Conservation (phyloP, 2,329 filamentous ascomycete genomes). For the Chlorencoelia australis region DNA sequence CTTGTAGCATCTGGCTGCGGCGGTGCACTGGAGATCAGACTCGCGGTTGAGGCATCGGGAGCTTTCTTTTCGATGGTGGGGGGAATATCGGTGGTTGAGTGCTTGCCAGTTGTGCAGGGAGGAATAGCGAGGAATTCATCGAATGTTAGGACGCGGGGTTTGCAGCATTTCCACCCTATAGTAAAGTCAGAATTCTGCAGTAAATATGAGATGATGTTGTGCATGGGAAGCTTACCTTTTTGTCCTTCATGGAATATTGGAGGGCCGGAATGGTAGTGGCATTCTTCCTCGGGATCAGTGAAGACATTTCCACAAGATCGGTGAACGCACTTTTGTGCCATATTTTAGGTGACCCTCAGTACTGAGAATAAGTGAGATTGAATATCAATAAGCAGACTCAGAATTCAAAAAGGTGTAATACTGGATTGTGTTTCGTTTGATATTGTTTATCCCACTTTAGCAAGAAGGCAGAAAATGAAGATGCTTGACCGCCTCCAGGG, state of each 20-base stretch:
- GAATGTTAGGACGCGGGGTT: conserved; percentile 90
- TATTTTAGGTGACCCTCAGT: conserved; percentile 12
- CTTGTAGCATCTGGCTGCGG: conserved; percentile 33
- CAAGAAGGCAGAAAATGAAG: too few relatives aligned
- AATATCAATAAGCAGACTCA: too few relatives aligned
- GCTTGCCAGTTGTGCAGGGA: conserved; percentile 86
- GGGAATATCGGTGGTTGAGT: conserved; percentile 73
- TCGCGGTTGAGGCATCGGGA: conserved; percentile 15
- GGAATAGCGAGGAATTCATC: conserved; percentile 93
- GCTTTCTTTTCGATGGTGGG: conserved; percentile 51
- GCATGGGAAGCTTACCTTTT: conserved; percentile 60
- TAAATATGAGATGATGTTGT: too few relatives aligned
- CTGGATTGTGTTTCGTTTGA: too few relatives aligned
- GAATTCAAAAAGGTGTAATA: too few relatives aligned
- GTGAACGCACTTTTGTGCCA: conserved; percentile 79
- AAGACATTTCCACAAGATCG: conserved; percentile 90
- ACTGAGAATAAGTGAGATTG: background rate
- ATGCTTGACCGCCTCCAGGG: too few relatives aligned
- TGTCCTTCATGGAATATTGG: conserved; percentile 96
- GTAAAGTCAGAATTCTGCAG: too few relatives aligned
- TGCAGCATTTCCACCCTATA: conserved; percentile 99
- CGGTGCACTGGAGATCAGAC: conserved; percentile 42
- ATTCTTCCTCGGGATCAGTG: conserved; percentile 71
- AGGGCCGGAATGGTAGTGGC: conserved; percentile 85
- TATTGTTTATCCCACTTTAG: too few relatives aligned